phyloP scores from a whole-genome alignment of 2,329 filamentous ascomycete genomes.

The Corniculantispora saksenae region DNA sequence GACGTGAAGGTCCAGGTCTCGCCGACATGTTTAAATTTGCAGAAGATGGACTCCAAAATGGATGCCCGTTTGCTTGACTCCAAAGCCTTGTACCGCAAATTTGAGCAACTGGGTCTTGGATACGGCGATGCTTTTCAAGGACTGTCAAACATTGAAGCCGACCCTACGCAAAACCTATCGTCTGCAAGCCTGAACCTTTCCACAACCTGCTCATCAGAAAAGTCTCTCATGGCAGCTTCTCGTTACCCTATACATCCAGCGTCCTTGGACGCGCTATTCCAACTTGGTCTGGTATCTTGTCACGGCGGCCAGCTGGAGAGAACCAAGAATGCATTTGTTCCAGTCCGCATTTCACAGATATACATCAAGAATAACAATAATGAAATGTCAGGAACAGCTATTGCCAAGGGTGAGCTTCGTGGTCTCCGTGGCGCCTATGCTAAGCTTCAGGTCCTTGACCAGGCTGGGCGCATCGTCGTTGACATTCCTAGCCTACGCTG shows the following conservation, averaged over 20 bases:
- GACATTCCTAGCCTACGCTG: conserved; percentile 26
- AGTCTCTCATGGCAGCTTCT: no score
- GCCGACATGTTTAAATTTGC: no score
- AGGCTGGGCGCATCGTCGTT: conserved; percentile 25
- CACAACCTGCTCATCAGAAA: conserved; percentile 22
- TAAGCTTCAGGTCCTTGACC: conserved; percentile 26
- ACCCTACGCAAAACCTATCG: conserved; percentile 25
- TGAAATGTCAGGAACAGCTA: neutral
- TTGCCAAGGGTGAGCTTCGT: conserved; percentile 9
- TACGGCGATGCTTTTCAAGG: conserved; percentile 28
- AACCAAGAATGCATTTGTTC: conserved; percentile 28
- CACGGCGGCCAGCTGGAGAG: conserved; percentile 26
- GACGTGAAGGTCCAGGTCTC: conserved; percentile 16
- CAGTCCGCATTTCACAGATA: conserved; percentile 3
- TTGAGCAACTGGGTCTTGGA: conserved; percentile 25
- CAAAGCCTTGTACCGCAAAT: conserved; percentile 25
- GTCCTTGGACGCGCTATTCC: conserved; percentile 29
- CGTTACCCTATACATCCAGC: conserved; percentile 11
- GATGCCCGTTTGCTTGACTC: neutral
- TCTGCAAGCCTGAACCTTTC: conserved; percentile 24
- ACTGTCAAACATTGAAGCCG: conserved; percentile 24
- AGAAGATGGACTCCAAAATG: no score
- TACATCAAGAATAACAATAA: neutral
- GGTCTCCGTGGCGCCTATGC: conserved; percentile 25
- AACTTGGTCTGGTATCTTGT: conserved; percentile 28